Evolutionary conservation across 352 stramenopile species (phyloP), one percentile per base, ranked within the genome.

Genomic region (Pythium sukuiense): DNA sequence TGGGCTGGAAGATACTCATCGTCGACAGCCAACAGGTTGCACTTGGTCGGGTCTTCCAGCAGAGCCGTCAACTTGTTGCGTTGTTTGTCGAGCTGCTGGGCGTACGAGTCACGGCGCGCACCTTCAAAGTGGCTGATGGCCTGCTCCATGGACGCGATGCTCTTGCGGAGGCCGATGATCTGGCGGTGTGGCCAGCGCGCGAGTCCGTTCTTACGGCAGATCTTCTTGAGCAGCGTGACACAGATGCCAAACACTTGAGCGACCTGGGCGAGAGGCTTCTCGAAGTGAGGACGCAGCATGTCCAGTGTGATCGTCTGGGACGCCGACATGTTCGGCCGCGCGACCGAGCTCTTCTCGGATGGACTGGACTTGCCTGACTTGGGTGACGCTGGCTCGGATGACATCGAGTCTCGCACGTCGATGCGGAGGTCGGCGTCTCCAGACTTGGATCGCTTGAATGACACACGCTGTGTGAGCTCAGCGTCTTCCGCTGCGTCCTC

Each of bases 121-220:
- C 81, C 84, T 67, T 92, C 84, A 57, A 92, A 92, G 70, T 90
- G 88, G 24, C 73, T 74, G 63, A 92, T 90, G 27, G 85, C 85
- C 39, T 93, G 83, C 56, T 95, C 85, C 83, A 95, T 93, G 24
- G 85, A 93, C 18, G 82, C 70, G 56, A 95, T 93, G 71, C 83
- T 93, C 64, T 95, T 95, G 62, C 87, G 83, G 32, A 95, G 73
- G n/a, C 83, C 86, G 6, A 83, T 91, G 79, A 95, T 94, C 71
- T 93, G 85, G 18, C 87, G 85, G 66, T 94, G 85, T 24, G 87
- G 87, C 87, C 87, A 95, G 14, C 85, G 84, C 1, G 83, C 78
- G 54, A 95, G 89, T 27, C 85, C 83, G 49, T 92, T 80, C 54
- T 87, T 83, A 27, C 87, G 76, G 66, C 87, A 95, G 61, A 93